A percentile compares a stretch with the other conserved stretches of the same genome.
phyloP scores from a whole-genome alignment of 2,329 filamentous ascomycete genomes.

The Xylaria sp. region DNA sequence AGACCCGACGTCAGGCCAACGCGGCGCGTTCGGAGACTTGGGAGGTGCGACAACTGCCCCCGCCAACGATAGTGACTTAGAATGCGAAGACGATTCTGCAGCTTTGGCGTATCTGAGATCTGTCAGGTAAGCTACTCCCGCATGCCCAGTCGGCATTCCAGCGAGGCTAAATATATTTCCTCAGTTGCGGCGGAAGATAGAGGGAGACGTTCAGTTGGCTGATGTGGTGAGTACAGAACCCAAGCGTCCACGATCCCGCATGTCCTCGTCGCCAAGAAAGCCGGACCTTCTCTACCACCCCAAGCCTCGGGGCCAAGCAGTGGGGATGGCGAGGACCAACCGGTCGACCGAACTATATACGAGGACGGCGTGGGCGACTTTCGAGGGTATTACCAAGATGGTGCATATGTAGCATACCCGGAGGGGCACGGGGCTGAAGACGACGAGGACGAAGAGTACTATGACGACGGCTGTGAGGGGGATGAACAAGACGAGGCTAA shows the following conservation, averaged over 20 bases:
- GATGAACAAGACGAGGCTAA: conserved; percentile 47
- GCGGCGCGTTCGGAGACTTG: conserved; percentile 68
- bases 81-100: conserved; percentile 67
- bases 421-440: conserved; percentile 50
- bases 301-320: conserved; percentile 46
- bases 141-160: conserved; percentile 7
- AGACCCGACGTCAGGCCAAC: conserved; percentile 67
- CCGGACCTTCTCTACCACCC: conserved; percentile 62
- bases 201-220: conserved; percentile 51
- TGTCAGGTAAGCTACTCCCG: conserved; percentile 63
- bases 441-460: conserved; percentile 42
- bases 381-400: conserved; percentile 78
- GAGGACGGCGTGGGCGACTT: conserved; percentile 62
- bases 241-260: conserved; percentile 81
- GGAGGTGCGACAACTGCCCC: conserved; percentile 53
- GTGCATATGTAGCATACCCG: conserved; percentile 77
- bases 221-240: conserved; percentile 70
- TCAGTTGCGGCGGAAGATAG: conserved; percentile 37
- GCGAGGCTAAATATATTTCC: conserved; percentile 43
- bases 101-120: conserved; percentile 68
- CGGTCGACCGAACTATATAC: conserved; percentile 59
- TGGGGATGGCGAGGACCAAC: conserved; percentile 47
- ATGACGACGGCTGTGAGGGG: conserved; percentile 46
- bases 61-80: conserved; percentile 57
- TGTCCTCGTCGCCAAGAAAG: conserved; percentile 72